phyloP scores from a whole-genome alignment of 2,329 filamentous ascomycete species.

The Colletotrichum lentis region DNA sequence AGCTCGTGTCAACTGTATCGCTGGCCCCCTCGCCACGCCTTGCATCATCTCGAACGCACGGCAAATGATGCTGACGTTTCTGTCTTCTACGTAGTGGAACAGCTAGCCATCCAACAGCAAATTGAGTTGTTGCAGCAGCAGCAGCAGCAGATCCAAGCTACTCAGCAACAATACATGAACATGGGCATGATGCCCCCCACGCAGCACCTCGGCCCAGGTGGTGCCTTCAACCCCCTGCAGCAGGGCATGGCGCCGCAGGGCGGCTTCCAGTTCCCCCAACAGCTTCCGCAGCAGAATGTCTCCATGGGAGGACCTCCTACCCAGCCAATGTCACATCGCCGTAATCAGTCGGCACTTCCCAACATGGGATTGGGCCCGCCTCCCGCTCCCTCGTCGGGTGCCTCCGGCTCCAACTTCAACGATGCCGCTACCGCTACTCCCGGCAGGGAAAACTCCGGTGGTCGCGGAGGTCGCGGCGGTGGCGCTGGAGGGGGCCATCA shows the following conservation, averaged over 20 bases:
- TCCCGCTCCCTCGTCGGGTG: slow-evolving; percentile 89
- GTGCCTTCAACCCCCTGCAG: slow-evolving; percentile 80
- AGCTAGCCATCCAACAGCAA: slow-evolving; percentile 96
- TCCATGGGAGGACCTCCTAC: slow-evolving; percentile 74
- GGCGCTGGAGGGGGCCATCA: slow-evolving; percentile 81
- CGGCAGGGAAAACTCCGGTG: slow-evolving; percentile 71
- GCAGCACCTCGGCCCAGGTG: slow-evolving; percentile 75
- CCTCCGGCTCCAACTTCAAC: slow-evolving; percentile 80
- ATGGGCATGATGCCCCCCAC: slow-evolving; percentile 93
- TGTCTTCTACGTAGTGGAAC: slow-evolving; percentile 75
- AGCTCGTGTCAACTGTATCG: slow-evolving; percentile 19
- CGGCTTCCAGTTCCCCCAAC: slow-evolving; percentile 88
- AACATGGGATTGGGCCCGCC: slow-evolving; percentile 90
- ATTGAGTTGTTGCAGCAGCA: slow-evolving; percentile 97
- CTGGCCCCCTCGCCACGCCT: not conserved
- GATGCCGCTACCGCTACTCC: slow-evolving; percentile 72
- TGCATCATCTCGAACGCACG: not conserved
- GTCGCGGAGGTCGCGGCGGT: slow-evolving; percentile 76
- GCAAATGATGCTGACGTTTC: slow-evolving; percentile 40
- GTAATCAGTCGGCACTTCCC: slow-evolving; percentile 96
- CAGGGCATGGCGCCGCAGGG: slow-evolving; percentile 80
- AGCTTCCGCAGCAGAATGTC: slow-evolving; percentile 76
- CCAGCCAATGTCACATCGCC: slow-evolving; percentile 87
- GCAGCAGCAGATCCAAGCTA: slow-evolving; percentile 95
- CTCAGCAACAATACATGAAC: slow-evolving; percentile 96